phyloP scores from a whole-genome alignment of 2,329 filamentous ascomycete genomes.

The Penicillium sp. region DNA sequence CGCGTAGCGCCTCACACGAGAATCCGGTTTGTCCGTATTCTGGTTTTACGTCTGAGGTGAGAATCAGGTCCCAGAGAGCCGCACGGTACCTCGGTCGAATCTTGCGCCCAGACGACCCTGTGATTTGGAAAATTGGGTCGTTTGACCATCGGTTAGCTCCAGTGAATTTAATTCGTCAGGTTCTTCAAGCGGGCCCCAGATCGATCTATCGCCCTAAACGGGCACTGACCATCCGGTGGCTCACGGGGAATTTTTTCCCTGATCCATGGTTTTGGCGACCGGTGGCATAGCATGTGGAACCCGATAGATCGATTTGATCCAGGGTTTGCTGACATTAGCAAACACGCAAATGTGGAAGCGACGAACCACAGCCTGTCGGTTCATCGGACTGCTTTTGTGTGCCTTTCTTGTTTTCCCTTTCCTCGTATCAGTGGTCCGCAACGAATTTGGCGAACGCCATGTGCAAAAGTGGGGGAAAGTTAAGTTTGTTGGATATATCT shows the following conservation, averaged over 20 bases:
- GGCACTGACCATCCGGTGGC: background rate
- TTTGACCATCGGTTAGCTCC: background rate
- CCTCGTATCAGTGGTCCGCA: background rate
- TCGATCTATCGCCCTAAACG: background rate
- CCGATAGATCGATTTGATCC: background rate
- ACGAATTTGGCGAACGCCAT: background rate
- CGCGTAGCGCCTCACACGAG: slow-evolving; percentile 1
- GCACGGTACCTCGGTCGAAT: background rate
- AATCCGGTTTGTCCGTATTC: background rate
- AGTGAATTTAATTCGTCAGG: background rate
- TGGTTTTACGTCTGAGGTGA: background rate
- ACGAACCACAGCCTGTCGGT: background rate
- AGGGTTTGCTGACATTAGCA: background rate
- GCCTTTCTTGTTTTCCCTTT: background rate
- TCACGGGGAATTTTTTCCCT: background rate
- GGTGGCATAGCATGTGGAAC: background rate
- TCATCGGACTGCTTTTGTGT: background rate
- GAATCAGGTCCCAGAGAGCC: background rate
- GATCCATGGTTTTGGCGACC: background rate
- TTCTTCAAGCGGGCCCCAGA: background rate
- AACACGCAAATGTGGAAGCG: background rate
- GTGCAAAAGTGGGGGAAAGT: background rate
- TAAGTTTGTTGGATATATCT: background rate
- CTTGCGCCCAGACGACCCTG: too few relatives aligned
- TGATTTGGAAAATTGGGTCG: background rate